phyloP scores from a whole-genome alignment of 1,284 basidiomycete genomes.

The Wallemia mellicola region DNA sequence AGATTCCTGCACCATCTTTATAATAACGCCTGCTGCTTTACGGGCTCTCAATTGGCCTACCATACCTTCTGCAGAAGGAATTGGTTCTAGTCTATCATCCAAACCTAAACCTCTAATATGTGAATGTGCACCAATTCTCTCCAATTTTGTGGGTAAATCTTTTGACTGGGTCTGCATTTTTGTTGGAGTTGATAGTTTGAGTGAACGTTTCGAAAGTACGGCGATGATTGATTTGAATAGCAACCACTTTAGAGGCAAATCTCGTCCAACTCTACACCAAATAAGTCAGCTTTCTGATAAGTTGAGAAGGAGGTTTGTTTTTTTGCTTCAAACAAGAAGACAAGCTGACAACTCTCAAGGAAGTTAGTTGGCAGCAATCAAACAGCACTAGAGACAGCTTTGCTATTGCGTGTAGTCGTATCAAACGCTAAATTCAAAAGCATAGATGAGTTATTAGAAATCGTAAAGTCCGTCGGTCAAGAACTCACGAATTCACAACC shows the following conservation, averaged over 20 bases:
- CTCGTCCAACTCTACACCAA: background rate
- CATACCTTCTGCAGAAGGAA: constrained; percentile 67
- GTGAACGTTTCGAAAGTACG: background rate
- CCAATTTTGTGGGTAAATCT: background rate
- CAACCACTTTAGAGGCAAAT: background rate
- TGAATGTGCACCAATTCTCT: constrained; percentile 49
- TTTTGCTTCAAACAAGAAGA: background rate
- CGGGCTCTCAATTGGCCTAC: constrained; percentile 83
- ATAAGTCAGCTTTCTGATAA: background rate
- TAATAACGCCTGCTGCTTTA: constrained; percentile 84
- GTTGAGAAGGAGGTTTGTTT: background rate
- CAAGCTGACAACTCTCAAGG: constrained; percentile 20
- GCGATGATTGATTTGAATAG: background rate
- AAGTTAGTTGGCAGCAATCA: constrained; percentile 64
- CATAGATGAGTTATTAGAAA: constrained; percentile 52
- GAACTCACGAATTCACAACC: constrained; percentile 64
- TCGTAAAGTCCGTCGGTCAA: constrained; percentile 51
- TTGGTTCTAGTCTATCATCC: constrained; percentile 61
- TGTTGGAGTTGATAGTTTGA: background rate
- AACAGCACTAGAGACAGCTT: constrained; percentile 63
- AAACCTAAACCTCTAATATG: constrained; percentile 83
- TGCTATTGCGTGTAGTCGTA: constrained; percentile 62
- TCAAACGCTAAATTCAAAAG: constrained; percentile 56
- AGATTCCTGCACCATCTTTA: constrained; percentile 92
- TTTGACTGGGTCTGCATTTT: background rate